Base-by-base conservation (phyloP, 108 stramenopile genomes). In the Hondaea fermentalgiana region DNA sequence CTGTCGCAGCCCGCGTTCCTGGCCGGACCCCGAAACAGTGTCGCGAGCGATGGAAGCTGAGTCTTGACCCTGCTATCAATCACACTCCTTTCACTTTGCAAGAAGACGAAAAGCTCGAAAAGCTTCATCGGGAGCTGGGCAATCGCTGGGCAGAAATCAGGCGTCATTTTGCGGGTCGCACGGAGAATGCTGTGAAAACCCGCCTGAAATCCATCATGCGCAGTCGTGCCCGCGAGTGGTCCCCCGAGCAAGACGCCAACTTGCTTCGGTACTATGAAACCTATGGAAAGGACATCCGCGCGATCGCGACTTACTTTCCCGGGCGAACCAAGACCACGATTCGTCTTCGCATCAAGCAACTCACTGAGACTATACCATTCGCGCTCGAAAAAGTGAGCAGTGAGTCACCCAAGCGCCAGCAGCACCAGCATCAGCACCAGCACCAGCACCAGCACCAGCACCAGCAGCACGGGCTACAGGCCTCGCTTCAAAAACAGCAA, bases 11-110 rank as follows among this genome's bases (percentile, higher is more conserved):
- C 53, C 10, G 23, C 28, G 43, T 87, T 57, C 57, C 57, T 17
- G 87, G 87, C 35, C 10, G 87, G 57, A 87, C 87, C 87, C 29
- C 87, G 1, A 87, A 87, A 55, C 87, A 87, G 43, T 87, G 87
- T 28, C n/a, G 87, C 10, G 87, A 87, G 57, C 87, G 87, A 21
- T 87, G 87, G 87, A 25, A 42, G 35, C 49, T 57, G 12, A 57
- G 57, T 29, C 43, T 87, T 5, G 87, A 55, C 28, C 87, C 87
- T 5, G 23, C 49, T 5, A 57, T 87, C 8, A 57, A 57, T 8
- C 87, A 58, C 25, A 29, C 14, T 5, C 53, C 53, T 5, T 87
- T 55, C 53, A 87, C 87, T 10, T 16, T 5, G 25, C 55, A 21
- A 28, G 87, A 87, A 57, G 87, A 87, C 23, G 53, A 57, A 17